Evolutionary conservation across 805 yeast genomes (phyloP), one percentile per base, ranked within the genome.

Genomic region (Ogataea angusta): DNA sequence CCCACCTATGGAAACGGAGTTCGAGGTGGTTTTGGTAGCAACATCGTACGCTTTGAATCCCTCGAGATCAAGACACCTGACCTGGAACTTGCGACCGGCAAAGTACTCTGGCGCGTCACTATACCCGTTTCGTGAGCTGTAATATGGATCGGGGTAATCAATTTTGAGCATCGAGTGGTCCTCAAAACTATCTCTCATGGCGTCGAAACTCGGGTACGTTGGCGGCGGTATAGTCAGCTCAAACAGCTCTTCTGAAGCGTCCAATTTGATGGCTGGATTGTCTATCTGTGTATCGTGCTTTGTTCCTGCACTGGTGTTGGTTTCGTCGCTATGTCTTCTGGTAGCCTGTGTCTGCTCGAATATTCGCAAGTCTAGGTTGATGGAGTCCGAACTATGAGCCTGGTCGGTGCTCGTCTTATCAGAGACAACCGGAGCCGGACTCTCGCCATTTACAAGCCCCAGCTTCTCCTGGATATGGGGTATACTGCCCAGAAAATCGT

Each of bases 141-240:
- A 90, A 48, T 63, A 78, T 0, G 96, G 95, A 46, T 76, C 83
- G 1, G 51, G 42, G 54, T 83, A 82, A 10, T 78, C 71, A 10
- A 76, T 60, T 47, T 73, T 69, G 2, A 84, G 70, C 10, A 72
- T 50, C 0, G 80, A 81, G 18, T 56, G 48, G 0, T 58, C 58
- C 23, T 73, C 78, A 22, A 85, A 64, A 15, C 54, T 38, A 8
- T 49, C 23, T 40, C 60, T 33, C 49, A 60, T 52, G 6, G 35
- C 43, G n/a, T 42, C 45, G 12, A 36, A 35, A 3, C 53, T 31
- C 7, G 10, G 8, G 14, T 40, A 52, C 1, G 15, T 14, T 1
- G 64, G 63, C 6, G 60, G 56, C 2, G 23, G 31, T 3, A 49
- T 8, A 3, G 32, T 28, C 12, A 48, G 30, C 34, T 48, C 51